Evolutionary conservation across 2,329 filamentous ascomycete genomes (phyloP), one percentile per base, ranked within the genome.

Genomic region (Pseudogymnoascus sp.): DNA sequence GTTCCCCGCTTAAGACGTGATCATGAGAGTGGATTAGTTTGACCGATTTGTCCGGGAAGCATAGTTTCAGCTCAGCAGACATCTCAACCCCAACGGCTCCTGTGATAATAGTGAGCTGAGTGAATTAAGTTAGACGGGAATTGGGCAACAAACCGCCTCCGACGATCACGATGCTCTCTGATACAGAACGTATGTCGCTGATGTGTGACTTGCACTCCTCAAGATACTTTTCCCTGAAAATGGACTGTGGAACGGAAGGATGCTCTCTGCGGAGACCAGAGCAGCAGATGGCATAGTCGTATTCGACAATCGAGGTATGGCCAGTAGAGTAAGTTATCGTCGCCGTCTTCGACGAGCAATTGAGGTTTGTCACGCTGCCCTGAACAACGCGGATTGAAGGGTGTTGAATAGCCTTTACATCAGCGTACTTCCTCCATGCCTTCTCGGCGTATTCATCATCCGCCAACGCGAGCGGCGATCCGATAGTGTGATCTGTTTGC

Each of bases 71-170:
- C 75, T 95, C 90, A 1, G 88, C 85, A 0, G 90, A 89, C 81
- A 93, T 91, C 72, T 93, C 90, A 62, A 93, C 86, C 7, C 90
- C 90, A 1, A 93, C 90, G 5, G 90, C 90, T 59, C 88, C 81
- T 83, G 63, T 49, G 9, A n/a, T 5, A 12, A 55, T 55, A 35
- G 16, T 55, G 16, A 55, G 49, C 49, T 5, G 1, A 18, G 21
- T 55, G 49, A 2, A 55, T 21, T 11, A 55, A 21, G 21, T 31
- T n/a, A 11, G 16, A 28, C 38, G 16, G 61, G 5, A 37, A 9
- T 40, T 14, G n/a, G 11, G 41, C 43, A 11, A 68, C 69, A 68
- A 63, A 81, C 81, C 85, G 66, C 90, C 90, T 16, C 90, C 89
- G n/a, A 93, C 85, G 21, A 93, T 80, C 0, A 90, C 82, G 1